Evolutionary conservation across 352 stramenopile species (phyloP), one percentile per base, ranked within the genome.

Genomic region (Pythium pyrilobum): DNA sequence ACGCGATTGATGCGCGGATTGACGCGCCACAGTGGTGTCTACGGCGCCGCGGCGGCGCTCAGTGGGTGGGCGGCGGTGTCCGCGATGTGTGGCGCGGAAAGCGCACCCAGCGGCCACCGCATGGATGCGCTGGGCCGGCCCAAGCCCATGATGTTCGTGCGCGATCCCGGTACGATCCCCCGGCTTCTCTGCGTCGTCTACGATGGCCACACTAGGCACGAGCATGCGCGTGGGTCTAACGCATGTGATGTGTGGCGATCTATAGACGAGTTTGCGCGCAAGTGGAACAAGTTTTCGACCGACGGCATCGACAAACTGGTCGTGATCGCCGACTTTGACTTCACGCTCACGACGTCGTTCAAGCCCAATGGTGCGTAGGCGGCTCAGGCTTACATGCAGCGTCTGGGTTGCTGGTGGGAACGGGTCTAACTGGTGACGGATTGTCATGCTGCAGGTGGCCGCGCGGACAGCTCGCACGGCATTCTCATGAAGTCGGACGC

Each of bases 241-340:
- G n/a, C n/a, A n/a, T n/a, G n/a, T n/a, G 47, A 25, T 24, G 7
- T 21, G n/a, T 20, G 7, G 18, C 4, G 16, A 42, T 40, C 20
- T 42, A 41, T 48, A 87, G 81, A 87, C 32, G 68, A 49, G 31
- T 90, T 92, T 47, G 73, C 81, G 15, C 52, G 64, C 37, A 92
- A 92, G 53, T 85, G 75, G 72, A 84, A 86, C 46, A 88, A 87
- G 41, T 88, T 92, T 44, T 66, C 68, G 16, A 75, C 64, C 25
- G 79, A 88, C 34, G 73, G 79, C 31, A 52, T 86, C 10, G 67
- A 82, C 50, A 75, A 84, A 51, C 72, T 92, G 24, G 59, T 92
- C 31, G 75, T 92, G 48, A 92, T 92, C 50, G 67, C 82, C 2
- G 82, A 92, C 54, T 92, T 92, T 61, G 82, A 92, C 61, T 83